Base-by-base conservation (phyloP, 1,139 yeast species). In the Debaryomyces udenii region DNA sequence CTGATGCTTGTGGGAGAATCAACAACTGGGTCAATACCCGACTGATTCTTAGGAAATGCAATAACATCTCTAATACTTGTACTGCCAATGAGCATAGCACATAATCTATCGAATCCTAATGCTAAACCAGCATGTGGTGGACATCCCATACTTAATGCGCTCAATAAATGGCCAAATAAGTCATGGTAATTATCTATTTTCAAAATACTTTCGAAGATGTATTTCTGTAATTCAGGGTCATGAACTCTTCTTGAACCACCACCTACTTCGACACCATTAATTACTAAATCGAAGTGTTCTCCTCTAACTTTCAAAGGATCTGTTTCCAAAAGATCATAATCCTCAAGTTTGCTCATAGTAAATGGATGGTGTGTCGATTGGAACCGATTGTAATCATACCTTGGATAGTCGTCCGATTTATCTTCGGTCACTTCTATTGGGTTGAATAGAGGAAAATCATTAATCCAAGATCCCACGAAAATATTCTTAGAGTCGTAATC, bases 71-170 rank as follows among this genome's bases (percentile, higher is more conserved):
- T 70, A 31, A 93, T 90, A 49, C 88, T 86, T 4, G 71, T 57
- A 23, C 85, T 75, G 1, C 90, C 94, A 16, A 84, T 67, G 28
- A 93, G 61, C 91, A 93, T 89, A 1, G 99, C 95, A 55, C 95
- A 83, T 70, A 93, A 70, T 47, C 99, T 72, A 61, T 93, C 99
- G 52, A 93, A 87, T 0, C 99, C 99, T 41, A 93, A 71, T 0
- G 99, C 99, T 39, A 93, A 71, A 0, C 99, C 99, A 2, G 98
- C 97, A 66, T 93, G 99, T 0, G 99, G 99, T 0, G 99, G 99
- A 57, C 98, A 90, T 1, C 99, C 99, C 68, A 87, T 81, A 33
- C 80, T 79, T 45, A 93, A 78, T 0, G 96, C 97, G 35, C 74
- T 71, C 26, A 94, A 68, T 36, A 93, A 70, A 62, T 94, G 99